A percentile compares a stretch with the other conserved stretches of the same genome.
Evolutionary conservation across 1,139 yeast genomes (phyloP).

Genomic region (Pichia sp.): DNA sequence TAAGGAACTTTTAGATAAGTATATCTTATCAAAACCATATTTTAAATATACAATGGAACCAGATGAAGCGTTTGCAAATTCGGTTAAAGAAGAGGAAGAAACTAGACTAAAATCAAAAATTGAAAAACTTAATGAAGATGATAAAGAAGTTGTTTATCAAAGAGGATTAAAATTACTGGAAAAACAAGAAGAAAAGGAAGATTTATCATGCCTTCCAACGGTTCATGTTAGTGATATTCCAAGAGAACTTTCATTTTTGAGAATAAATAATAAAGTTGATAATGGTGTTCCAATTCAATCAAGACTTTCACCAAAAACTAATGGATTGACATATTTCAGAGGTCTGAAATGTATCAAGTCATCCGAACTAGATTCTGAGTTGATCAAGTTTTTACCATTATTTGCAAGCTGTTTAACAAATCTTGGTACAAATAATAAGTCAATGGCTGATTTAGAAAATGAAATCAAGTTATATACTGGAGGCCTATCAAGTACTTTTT

Average conservation of each 20-base stretch:
- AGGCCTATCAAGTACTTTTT: conserved; percentile 60
- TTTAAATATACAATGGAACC: conserved; percentile 80
- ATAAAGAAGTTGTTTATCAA: conserved; percentile 49
- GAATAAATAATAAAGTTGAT: conserved; percentile 28
- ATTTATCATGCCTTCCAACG: conserved; percentile 74
- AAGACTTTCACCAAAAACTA: conserved; percentile 41
- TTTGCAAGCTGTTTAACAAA: conserved; percentile 77
- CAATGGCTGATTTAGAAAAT: conserved; percentile 80
- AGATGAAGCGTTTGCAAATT: conserved; percentile 43
- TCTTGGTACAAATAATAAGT: conserved; percentile 65
- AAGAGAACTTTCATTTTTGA: conserved; percentile 42
- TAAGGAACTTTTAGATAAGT: conserved; percentile 47
- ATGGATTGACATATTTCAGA: conserved; percentile 67
- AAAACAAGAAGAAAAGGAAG: conserved; percentile 64
- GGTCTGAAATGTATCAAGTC: conserved; percentile 42
- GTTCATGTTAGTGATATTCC: conserved; percentile 68
- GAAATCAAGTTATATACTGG: conserved; percentile 80
- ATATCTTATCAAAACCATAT: conserved; percentile 47
- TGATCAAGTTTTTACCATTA: conserved; percentile 66
- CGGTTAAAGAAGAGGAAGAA: conserved; percentile 50
- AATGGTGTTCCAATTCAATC: conserved; percentile 28
- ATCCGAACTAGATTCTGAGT: conserved; percentile 46
- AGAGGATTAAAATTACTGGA: conserved; percentile 55
- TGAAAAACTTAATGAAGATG: conserved; percentile 44
- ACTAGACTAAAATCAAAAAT: conserved; percentile 43